phyloP scores from a whole-genome alignment of 371 early-diverging fungal species.

The Hamiltosporidium tvaerminnensis region DNA sequence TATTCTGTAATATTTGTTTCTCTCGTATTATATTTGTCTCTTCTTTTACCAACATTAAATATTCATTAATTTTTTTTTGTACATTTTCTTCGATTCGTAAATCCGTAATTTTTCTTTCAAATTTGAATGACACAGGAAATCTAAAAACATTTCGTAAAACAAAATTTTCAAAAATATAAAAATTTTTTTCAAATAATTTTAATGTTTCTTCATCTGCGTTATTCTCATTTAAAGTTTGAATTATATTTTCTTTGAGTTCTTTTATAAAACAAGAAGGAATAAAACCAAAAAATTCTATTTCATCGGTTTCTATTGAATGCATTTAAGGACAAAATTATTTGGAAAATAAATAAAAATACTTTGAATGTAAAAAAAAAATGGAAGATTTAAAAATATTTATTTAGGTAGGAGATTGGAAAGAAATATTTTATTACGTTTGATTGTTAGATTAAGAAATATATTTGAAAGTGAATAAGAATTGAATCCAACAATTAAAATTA shows the following conservation, averaged over 20 bases:
- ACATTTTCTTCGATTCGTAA: slow-evolving; percentile 5
- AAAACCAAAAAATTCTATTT: slow-evolving; percentile 51
- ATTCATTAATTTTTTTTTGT: slow-evolving; percentile 11
- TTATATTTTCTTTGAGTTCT: slow-evolving; percentile 33
- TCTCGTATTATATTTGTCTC: not conserved
- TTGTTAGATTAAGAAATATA: too few species aligned
- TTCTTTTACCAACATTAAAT: not conserved
- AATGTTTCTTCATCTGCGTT: slow-evolving; percentile 7
- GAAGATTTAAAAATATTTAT: too few species aligned
- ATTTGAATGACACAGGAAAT: slow-evolving; percentile 42
- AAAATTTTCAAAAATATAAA: slow-evolving; percentile 48
- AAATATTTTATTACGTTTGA: too few species aligned
- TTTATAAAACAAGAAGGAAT: slow-evolving; percentile 33
- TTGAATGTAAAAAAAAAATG: too few species aligned
- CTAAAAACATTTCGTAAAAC: slow-evolving; percentile 44
- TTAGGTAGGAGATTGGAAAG: too few species aligned
- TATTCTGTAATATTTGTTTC: not conserved
- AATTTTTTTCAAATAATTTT: slow-evolving; percentile 26
- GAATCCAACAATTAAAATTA: too few species aligned
- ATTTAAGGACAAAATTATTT: too few species aligned
- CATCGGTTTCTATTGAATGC: too few species aligned
- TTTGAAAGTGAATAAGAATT: too few species aligned
- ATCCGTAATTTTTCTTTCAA: slow-evolving; percentile 42
- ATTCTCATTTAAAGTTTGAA: slow-evolving; percentile 3
- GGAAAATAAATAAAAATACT: too few species aligned